Conservation (phyloP, 2,329 filamentous ascomycete genomes). For the Trichoderma sp. region DNA sequence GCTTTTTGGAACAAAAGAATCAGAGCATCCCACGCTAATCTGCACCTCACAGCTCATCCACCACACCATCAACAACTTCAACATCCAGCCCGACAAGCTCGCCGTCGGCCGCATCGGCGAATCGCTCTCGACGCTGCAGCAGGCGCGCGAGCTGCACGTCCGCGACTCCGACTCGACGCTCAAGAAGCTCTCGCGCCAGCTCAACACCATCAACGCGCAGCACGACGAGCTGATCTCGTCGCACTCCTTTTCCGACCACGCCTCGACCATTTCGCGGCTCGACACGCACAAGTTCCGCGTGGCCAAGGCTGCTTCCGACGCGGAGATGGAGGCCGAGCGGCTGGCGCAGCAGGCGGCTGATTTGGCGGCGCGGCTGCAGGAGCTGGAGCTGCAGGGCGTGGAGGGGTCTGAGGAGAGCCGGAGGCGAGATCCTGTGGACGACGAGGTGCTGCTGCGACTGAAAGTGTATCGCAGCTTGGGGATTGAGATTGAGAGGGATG, state of each 20-base stretch:
- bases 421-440: slow-evolving; percentile 56
- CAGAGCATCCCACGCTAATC: not conserved
- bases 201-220: slow-evolving; percentile 74
- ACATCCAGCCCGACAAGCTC: slow-evolving; percentile 84
- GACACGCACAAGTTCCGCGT: slow-evolving; percentile 94
- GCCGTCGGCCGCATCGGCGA: slow-evolving; percentile 83
- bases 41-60: slow-evolving; percentile 71
- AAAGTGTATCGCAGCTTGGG: slow-evolving; percentile 91
- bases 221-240: slow-evolving; percentile 74
- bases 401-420: slow-evolving; percentile 60
- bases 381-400: slow-evolving; percentile 83
- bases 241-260: slow-evolving; percentile 80
- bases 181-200: slow-evolving; percentile 73
- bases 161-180: slow-evolving; percentile 69
- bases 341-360: slow-evolving; percentile 77
- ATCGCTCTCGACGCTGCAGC: slow-evolving; percentile 79
- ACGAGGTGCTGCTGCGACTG: slow-evolving; percentile 73
- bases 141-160: slow-evolving; percentile 78
- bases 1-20: slow-evolving; percentile 33
- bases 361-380: slow-evolving; percentile 73
- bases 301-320: slow-evolving; percentile 86
- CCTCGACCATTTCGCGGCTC: slow-evolving; percentile 79
- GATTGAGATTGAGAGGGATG: slow-evolving; percentile 82
- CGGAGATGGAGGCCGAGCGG: slow-evolving; percentile 95
- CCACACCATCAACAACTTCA: slow-evolving; percentile 93